Conservation (phyloP, 1,284 basidiomycete genomes). For the Puccinia polysora region DNA sequence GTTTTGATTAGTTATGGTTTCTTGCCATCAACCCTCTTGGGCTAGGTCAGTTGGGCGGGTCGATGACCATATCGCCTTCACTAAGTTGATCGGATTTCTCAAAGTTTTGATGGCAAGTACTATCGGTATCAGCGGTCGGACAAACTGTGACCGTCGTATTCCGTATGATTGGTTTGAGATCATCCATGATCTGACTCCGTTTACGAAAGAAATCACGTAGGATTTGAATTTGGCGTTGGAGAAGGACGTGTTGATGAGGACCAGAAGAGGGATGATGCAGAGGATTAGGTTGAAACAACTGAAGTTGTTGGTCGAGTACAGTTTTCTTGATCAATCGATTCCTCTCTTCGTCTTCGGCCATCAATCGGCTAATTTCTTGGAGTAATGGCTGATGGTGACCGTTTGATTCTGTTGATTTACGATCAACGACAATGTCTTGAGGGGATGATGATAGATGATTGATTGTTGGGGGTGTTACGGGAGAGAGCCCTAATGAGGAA, state of each 20-base stretch:
- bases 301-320: slow-evolving; percentile 10
- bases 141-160: no score
- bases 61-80: no score
- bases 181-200: slow-evolving; percentile 9
- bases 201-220: slow-evolving; percentile 8
- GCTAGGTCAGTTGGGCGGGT: no score
- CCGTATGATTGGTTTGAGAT: slow-evolving; percentile 14
- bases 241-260: neutral
- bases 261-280: neutral
- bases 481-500: neutral
- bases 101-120: no score
- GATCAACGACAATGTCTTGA: slow-evolving; percentile 9
- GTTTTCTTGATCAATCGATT: slow-evolving; percentile 23
- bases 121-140: no score
- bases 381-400: neutral
- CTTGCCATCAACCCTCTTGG: no score
- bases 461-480: neutral
- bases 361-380: neutral
- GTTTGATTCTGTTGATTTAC: neutral
- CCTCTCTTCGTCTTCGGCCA: slow-evolving; percentile 12
- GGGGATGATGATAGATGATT: slow-evolving; percentile 1
- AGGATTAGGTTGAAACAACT: neutral
- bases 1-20: no score
- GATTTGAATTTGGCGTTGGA: neutral
- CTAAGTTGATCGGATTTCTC: no score